These are phyloP conservation scores for Sicyos edulis DNA, from an alignment of 306 rosid genomes.

Conservation along the genomic window DNA sequence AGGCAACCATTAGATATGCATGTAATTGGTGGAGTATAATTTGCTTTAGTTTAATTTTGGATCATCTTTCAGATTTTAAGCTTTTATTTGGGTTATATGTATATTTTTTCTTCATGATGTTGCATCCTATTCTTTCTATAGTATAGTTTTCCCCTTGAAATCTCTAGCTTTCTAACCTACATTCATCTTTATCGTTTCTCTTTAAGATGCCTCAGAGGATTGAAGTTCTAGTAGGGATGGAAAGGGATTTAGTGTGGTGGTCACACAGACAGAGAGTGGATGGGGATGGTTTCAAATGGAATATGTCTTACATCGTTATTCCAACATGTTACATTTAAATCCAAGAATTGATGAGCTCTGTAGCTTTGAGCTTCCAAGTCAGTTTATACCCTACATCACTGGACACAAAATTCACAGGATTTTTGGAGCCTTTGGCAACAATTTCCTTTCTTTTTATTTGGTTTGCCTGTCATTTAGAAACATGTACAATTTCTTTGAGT, in stretches of 20 bases:
- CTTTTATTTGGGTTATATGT: background rate
- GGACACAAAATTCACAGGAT: background rate
- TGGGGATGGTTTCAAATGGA: background rate
- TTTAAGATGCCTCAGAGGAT: background rate
- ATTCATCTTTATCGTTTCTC: background rate
- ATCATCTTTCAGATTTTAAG: background rate
- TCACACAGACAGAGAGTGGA: background rate
- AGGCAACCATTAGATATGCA: background rate
- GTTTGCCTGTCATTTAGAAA: slow-evolving; percentile 5
- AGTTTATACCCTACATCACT: slow-evolving; percentile 8
- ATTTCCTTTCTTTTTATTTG: slow-evolving; percentile 4
- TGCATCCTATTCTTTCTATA: background rate
- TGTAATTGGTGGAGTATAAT: background rate
- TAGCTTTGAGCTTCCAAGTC: background rate
- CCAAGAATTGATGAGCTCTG: background rate
- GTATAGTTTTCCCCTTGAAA: background rate
- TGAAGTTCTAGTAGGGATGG: background rate
- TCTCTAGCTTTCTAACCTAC: background rate
- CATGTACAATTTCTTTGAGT: slow-evolving; percentile 6
- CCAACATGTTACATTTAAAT: background rate
- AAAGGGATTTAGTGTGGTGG: background rate
- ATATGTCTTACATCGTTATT: no score
- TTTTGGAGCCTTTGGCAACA: background rate
- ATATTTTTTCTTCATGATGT: background rate
- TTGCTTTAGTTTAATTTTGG: background rate